A percentile compares a stretch with the other conserved stretches of the same genome.
Evolutionary conservation across 139 green algal species (phyloP).

Genomic region (Chlorella sorokiniana): DNA sequence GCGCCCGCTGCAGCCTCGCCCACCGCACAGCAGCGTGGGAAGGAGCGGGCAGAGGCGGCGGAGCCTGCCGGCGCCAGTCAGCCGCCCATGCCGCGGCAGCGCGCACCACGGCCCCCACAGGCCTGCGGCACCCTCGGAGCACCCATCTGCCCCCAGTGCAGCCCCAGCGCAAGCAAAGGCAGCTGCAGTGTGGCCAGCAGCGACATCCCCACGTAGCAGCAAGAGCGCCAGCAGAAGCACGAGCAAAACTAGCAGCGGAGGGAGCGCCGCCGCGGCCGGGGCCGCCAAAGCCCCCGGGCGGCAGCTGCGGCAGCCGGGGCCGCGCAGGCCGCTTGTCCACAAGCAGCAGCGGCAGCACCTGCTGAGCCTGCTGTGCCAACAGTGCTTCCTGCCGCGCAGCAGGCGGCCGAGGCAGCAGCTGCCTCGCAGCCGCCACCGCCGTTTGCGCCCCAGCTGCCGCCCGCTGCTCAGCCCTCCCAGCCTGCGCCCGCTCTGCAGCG

Average conservation of each 20-base stretch:
- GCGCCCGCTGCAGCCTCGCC: too few relatives aligned
- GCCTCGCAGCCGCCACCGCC: not conserved
- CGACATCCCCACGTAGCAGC: not conserved
- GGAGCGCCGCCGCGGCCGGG: too few relatives aligned
- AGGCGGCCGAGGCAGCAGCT: not conserved
- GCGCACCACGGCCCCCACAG: too few relatives aligned
- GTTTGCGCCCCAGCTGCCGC: too few relatives aligned
- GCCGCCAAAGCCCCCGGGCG: too few relatives aligned
- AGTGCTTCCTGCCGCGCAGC: not conserved
- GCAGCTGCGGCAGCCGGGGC: not conserved
- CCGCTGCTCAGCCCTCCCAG: too few relatives aligned
- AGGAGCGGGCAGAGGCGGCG: too few relatives aligned
- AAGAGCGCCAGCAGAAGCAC: not conserved
- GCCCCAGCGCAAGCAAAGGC: not conserved
- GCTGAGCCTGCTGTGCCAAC: not conserved
- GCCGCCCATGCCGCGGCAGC: too few relatives aligned
- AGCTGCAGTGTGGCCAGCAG: not conserved
- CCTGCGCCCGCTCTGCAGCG: not conserved
- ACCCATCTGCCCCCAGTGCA: too few relatives aligned
- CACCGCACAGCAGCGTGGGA: too few relatives aligned
- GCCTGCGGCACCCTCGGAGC: too few relatives aligned
- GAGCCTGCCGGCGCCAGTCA: too few relatives aligned
- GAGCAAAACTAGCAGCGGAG: not conserved
- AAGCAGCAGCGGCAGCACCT: not conserved
- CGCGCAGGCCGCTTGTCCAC: not conserved